Percentiles rank a stretch among this genome's conserved stretches.
These are phyloP conservation scores for Phytopythium kandeliae DNA, from an alignment of 352 stramenopile species.

Conservation along the genomic window DNA sequence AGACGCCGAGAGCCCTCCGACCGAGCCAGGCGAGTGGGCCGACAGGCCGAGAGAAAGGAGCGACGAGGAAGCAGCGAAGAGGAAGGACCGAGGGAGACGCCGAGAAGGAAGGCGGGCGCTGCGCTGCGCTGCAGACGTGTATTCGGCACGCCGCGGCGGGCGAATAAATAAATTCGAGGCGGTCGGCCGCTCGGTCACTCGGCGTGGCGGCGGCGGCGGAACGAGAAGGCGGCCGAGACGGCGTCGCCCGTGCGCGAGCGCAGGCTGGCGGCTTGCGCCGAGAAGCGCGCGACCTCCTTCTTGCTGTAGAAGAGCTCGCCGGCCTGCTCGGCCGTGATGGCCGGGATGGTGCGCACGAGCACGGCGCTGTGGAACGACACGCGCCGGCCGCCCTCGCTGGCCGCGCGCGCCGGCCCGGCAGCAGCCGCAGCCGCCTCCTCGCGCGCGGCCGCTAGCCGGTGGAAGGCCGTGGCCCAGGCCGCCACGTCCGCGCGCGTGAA, in stretches of 20 bases:
- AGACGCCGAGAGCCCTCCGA: too few species aligned
- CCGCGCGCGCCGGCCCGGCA: conserved; percentile 2
- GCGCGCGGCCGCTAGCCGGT: conserved; percentile 31
- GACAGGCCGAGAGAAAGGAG: too few species aligned
- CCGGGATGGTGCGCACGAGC: conserved; percentile 51
- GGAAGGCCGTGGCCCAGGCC: conserved; percentile 60
- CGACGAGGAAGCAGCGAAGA: too few species aligned
- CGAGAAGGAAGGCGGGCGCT: too few species aligned
- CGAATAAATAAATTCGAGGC: conserved; percentile 3
- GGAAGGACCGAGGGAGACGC: too few species aligned
- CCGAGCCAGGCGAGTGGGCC: too few species aligned
- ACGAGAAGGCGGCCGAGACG: conserved; percentile 12
- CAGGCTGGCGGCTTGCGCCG: conserved; percentile 43
- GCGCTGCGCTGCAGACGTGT: too few species aligned
- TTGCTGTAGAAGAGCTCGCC: conserved; percentile 59
- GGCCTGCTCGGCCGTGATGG: conserved; percentile 38
- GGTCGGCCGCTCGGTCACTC: not conserved
- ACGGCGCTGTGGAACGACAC: conserved; percentile 62
- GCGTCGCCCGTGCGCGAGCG: conserved; percentile 47
- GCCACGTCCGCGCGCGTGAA: conserved; percentile 53
- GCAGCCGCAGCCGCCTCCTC: conserved; percentile 14
- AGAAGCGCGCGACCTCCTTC: conserved; percentile 58
- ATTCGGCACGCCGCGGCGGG: too few species aligned
- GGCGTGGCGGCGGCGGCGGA: conserved; percentile 5
- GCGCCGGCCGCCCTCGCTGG: conserved; percentile 22